phyloP scores from a whole-genome alignment of 1,284 basidiomycete species.

The Cutaneotrichosporon sp. region DNA sequence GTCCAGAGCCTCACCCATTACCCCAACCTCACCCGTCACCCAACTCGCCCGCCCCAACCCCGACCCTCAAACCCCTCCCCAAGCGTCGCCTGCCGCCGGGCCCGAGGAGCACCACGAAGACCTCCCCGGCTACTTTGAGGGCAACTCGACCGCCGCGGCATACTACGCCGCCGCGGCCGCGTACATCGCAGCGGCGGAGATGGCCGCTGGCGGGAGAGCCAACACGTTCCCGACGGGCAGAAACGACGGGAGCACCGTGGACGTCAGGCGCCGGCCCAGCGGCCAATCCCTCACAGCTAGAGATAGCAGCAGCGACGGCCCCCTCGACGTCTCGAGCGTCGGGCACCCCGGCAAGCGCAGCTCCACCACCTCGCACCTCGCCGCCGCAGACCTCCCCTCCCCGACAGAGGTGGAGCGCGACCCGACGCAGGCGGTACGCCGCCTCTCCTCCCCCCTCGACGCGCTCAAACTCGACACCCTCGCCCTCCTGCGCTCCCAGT shows the following conservation, averaged over 20 bases:
- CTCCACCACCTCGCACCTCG: background rate
- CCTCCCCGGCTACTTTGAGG: background rate
- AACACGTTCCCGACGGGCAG: background rate
- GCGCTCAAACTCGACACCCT: background rate
- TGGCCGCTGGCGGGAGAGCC: background rate
- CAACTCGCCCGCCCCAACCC: background rate
- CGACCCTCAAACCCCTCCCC: background rate
- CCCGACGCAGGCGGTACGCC: background rate
- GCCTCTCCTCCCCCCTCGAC: background rate
- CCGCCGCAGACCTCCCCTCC: background rate
- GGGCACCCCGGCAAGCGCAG: background rate
- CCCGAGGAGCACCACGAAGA: background rate
- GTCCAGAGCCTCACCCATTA: background rate
- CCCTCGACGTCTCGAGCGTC: background rate
- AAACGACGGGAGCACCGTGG: no score
- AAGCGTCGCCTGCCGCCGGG: background rate
- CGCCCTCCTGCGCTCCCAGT: background rate
- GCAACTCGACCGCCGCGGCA: background rate
- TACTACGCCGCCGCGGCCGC: slow-evolving; percentile 5
- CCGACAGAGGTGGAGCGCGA: background rate
- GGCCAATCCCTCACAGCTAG: background rate
- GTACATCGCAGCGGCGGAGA: slow-evolving; percentile 7
- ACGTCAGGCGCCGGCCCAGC: background rate
- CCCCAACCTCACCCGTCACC: background rate
- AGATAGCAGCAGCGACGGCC: background rate